These are phyloP conservation scores for Elongisporangium prolatum DNA, from an alignment of 352 stramenopile species.

Conservation along the genomic window DNA sequence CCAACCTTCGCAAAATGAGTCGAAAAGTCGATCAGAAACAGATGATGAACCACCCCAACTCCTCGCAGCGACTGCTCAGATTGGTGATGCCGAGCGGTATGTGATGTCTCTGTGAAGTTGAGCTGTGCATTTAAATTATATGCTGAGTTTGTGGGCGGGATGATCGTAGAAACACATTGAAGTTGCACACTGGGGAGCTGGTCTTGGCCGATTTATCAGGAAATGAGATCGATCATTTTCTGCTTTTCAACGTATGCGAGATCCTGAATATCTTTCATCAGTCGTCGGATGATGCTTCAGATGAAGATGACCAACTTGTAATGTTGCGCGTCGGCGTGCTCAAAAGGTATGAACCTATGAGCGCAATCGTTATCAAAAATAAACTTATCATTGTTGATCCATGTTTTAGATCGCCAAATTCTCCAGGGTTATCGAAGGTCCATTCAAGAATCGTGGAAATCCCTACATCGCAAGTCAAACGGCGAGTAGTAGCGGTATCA, in stretches of 20 bases:
- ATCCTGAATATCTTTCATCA: constrained; percentile 53
- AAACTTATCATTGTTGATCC: background rate
- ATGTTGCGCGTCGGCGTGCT: constrained; percentile 57
- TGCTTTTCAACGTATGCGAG: constrained; percentile 78
- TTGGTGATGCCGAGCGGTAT: constrained; percentile 57
- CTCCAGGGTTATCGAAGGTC: constrained; percentile 31
- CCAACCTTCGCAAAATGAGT: constrained; percentile 17
- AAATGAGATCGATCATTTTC: constrained; percentile 57
- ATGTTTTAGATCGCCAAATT: constrained; percentile 48
- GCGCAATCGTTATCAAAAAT: background rate
- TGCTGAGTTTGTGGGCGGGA: background rate
- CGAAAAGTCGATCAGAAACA: constrained; percentile 3
- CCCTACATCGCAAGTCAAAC: constrained; percentile 55
- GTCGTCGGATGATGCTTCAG: background rate
- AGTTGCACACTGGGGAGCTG: constrained; percentile 65
- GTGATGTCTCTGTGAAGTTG: constrained; percentile 22
- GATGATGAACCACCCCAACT: constrained; percentile 25
- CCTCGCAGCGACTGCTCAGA: constrained; percentile 36
- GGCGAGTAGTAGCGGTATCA: constrained; percentile 61
- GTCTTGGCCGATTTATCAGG: constrained; percentile 65
- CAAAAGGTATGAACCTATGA: constrained; percentile 36
- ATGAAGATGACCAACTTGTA: constrained; percentile 23
- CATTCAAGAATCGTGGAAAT: constrained; percentile 45
- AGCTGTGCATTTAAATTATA: background rate
- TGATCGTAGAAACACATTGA: constrained; percentile 29